Base-by-base conservation (phyloP, 148 eudicot species). In the Amaranthus cruentus region DNA sequence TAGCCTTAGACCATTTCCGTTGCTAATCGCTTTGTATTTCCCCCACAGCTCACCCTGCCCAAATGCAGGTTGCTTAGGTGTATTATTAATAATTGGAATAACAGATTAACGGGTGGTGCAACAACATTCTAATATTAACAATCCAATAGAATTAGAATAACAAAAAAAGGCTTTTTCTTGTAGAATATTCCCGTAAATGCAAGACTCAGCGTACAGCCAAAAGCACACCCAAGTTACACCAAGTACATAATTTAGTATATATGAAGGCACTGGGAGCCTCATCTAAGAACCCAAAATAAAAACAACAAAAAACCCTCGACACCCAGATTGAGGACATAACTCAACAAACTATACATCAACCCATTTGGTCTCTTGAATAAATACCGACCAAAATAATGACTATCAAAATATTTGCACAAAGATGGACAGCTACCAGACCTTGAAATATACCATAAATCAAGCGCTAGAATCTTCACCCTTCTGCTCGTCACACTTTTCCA, bases 381-480 rank as follows among this genome's bases (percentile, higher is more conserved):
- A 78, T 46, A 52, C 68, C 47, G 55, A 18, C 62, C 69, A 60
- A 58, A 58, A 66, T 67, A 67, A 62, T 47, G 46, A 60, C 68
- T 57, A 72, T 62, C 66, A 53, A 68, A 42, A 47, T 76, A 68
- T 73, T 21, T 58, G 73, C 21, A 9, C 11, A 57, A 47, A 44
- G 47, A 59, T n/a, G 53, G 59, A 15, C 66, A 57, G 77, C 55
- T 48, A 75, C 66, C 28, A 68, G 72, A 59, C 74, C 59, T 60
- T 18, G 11, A 28, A 53, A 63, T 18, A 18, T 18, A 18, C 18
- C 9, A 78, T 64, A 72, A 52, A 82, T 61, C 79, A 83, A 63
- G 83, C 71, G 63, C 74, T 78, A 52, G 83, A 72, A 50, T 78
- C 78, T 76, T 82, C 81, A 10, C 64, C 70, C 78, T 82, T 77